These are phyloP conservation scores for Trypanosoma scelopori DNA, from an alignment of 208 protist genomes.

Conservation along the genomic window DNA sequence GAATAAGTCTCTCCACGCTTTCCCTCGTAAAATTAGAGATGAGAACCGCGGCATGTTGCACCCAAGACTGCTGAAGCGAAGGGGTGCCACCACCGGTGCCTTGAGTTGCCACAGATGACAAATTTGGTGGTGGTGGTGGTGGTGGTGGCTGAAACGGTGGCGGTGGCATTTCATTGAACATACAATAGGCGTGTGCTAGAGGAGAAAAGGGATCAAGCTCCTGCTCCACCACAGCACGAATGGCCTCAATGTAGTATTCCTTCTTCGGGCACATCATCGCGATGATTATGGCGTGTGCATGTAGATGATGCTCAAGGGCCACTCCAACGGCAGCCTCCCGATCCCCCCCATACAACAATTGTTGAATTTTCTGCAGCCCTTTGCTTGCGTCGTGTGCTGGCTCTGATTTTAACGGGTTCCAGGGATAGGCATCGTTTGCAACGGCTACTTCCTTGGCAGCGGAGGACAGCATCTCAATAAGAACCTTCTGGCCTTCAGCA, in stretches of 20 bases:
- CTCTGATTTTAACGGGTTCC: conserved; percentile 10
- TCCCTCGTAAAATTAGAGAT: conserved; percentile 66
- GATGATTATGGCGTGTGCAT: conserved; percentile 80
- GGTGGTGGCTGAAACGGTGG: conserved; percentile 43
- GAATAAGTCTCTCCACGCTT: conserved; percentile 52
- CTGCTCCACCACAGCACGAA: conserved; percentile 56
- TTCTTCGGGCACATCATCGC: conserved; percentile 86
- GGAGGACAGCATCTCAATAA: conserved; percentile 44
- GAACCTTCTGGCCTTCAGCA: conserved; percentile 37
- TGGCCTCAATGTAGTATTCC: conserved; percentile 60
- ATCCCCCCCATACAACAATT: conserved; percentile 55
- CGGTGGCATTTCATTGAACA: conserved; percentile 77
- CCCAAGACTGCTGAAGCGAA: conserved; percentile 32
- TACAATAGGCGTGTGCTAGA: conserved; percentile 77
- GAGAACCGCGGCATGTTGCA: conserved; percentile 54
- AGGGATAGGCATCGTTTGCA: not conserved
- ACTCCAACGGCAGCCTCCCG: conserved; percentile 62
- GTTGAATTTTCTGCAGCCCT: conserved; percentile 51
- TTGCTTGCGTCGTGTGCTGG: conserved; percentile 1
- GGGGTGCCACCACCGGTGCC: too few species aligned
- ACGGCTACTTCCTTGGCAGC: conserved; percentile 18
- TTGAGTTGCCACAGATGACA: too few species aligned
- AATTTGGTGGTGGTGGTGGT: not conserved
- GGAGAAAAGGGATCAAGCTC: conserved; percentile 57
- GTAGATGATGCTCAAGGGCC: conserved; percentile 52